These are phyloP conservation scores for Ophiocordyceps robertsii DNA, from an alignment of 2,329 filamentous ascomycete species.

Conservation along the genomic window DNA sequence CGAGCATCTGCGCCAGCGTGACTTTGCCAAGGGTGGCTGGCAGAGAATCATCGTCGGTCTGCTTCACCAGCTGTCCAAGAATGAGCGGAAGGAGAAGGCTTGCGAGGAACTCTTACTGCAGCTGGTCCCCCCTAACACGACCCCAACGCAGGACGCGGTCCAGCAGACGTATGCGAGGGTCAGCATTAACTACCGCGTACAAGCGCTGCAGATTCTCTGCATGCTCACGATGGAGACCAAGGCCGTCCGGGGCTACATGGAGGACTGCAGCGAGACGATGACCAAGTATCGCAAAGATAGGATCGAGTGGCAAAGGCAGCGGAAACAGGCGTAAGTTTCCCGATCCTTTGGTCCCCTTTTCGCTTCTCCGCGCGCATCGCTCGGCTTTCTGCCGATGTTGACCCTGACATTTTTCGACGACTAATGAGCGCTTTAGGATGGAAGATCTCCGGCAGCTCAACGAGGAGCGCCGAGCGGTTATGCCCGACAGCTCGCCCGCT, in stretches of 20 bases:
- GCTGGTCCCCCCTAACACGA: conserved; percentile 65
- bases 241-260: conserved; percentile 75
- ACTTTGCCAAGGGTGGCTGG: conserved; percentile 85
- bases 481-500: conserved; percentile 58
- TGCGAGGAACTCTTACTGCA: conserved; percentile 71
- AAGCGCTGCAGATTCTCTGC: conserved; percentile 72
- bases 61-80: conserved; percentile 70
- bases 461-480: conserved; percentile 57
- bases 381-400: not conserved
- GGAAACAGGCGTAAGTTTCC: conserved; percentile 46
- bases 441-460: conserved; percentile 60
- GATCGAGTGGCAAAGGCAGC: conserved; percentile 77
- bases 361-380: too few relatives aligned
- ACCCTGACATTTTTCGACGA: not conserved
- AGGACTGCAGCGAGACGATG: conserved; percentile 88
- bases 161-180: conserved; percentile 58
- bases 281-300: conserved; percentile 90
- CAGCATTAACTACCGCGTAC: conserved; percentile 71
- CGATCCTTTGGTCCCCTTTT: not conserved
- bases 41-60: conserved; percentile 79
- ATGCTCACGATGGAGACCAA: conserved; percentile 79
- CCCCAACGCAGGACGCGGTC: conserved; percentile 65
- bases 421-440: conserved; percentile 29
- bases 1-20: conserved; percentile 65
- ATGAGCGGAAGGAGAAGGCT: conserved; percentile 50